Percentiles rank a stretch among this genome's conserved stretches.
These are phyloP conservation scores for Saccharomycopsis olivae DNA, from an alignment of 805 yeast genomes.

Conservation along the genomic window DNA sequence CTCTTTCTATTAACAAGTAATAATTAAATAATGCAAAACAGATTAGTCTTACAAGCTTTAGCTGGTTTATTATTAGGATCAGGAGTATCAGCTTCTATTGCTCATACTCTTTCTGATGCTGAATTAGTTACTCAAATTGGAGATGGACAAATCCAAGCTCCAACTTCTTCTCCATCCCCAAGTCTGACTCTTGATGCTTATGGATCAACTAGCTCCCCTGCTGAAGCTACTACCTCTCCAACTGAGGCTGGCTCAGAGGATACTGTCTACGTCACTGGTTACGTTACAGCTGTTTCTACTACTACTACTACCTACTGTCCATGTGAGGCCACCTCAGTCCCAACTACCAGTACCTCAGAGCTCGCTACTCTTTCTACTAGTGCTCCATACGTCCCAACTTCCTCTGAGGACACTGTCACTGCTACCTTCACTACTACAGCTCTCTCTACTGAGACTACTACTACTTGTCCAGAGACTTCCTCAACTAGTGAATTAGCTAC, in stretches of 20 bases:
- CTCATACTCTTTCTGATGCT: slow-evolving; percentile 11
- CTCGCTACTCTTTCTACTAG: neutral
- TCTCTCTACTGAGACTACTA: neutral
- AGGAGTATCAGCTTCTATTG: slow-evolving; percentile 11
- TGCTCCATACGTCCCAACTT: neutral
- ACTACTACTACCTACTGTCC: slow-evolving; percentile 10
- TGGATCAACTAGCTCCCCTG: neutral
- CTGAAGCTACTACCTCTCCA: slow-evolving; percentile 3
- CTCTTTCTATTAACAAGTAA: too few relatives aligned
- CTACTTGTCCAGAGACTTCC: slow-evolving; percentile 9
- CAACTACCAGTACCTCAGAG: slow-evolving; percentile 4
- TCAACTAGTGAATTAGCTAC: neutral
- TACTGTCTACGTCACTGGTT: slow-evolving; percentile 13
- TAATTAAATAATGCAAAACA: too few relatives aligned
- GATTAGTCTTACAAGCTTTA: slow-evolving; percentile 10
- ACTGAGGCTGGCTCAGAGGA: slow-evolving; percentile 4
- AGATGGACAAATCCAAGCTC: slow-evolving; percentile 19
- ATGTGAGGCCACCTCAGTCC: slow-evolving; percentile 3
- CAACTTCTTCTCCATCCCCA: slow-evolving; percentile 13
- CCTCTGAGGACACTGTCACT: slow-evolving; percentile 2
- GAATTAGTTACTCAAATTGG: slow-evolving; percentile 15
- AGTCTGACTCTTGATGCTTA: slow-evolving; percentile 9
- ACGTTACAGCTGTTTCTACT: slow-evolving; percentile 9
- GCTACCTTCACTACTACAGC: slow-evolving; percentile 4
- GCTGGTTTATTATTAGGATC: slow-evolving; percentile 12